These are phyloP conservation scores for Boletus sensibilis DNA, from an alignment of 768 basidiomycete species.

Conservation along the genomic window DNA sequence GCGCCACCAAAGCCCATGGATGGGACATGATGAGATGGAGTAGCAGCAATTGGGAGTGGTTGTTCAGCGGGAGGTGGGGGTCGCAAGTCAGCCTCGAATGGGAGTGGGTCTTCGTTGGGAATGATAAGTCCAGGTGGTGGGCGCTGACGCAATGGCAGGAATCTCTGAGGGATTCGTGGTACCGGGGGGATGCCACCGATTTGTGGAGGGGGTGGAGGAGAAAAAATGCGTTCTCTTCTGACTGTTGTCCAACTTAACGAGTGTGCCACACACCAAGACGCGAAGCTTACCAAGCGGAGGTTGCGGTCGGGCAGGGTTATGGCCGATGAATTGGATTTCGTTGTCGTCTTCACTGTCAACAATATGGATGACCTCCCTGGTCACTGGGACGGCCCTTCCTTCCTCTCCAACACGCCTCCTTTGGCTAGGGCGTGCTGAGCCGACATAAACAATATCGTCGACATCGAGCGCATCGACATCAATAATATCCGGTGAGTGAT, in stretches of 20 bases:
- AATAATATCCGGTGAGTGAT: slow-evolving; percentile 36
- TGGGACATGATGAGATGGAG: slow-evolving; percentile 57
- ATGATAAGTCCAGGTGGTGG: slow-evolving; percentile 45
- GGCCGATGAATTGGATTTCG: slow-evolving; percentile 30
- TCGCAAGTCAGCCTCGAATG: slow-evolving; percentile 44
- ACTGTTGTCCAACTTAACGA: slow-evolving; percentile 6
- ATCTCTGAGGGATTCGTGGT: slow-evolving; percentile 45
- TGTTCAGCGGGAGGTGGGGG: slow-evolving; percentile 20
- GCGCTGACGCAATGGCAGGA: slow-evolving; percentile 39
- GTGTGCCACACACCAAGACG: background rate
- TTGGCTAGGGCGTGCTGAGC: slow-evolving; percentile 24
- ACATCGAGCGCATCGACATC: slow-evolving; percentile 45
- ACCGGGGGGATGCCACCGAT: slow-evolving; percentile 51
- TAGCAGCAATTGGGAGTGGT: slow-evolving; percentile 37
- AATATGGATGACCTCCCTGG: slow-evolving; percentile 33
- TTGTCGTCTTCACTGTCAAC: slow-evolving; percentile 43
- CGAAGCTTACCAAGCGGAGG: slow-evolving; percentile 18
- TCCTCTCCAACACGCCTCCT: slow-evolving; percentile 27
- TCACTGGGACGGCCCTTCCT: slow-evolving; percentile 18
- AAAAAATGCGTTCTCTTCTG: slow-evolving; percentile 32
- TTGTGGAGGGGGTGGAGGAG: slow-evolving; percentile 51
- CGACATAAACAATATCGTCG: slow-evolving; percentile 31
- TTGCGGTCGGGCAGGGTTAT: slow-evolving; percentile 18
- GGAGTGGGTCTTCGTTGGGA: slow-evolving; percentile 50
- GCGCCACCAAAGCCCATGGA: slow-evolving; percentile 67